A percentile compares a stretch with the other conserved stretches of the same genome.
Conservation (phyloP, 1,284 basidiomycete genomes). For the Malassezia japonica region DNA sequence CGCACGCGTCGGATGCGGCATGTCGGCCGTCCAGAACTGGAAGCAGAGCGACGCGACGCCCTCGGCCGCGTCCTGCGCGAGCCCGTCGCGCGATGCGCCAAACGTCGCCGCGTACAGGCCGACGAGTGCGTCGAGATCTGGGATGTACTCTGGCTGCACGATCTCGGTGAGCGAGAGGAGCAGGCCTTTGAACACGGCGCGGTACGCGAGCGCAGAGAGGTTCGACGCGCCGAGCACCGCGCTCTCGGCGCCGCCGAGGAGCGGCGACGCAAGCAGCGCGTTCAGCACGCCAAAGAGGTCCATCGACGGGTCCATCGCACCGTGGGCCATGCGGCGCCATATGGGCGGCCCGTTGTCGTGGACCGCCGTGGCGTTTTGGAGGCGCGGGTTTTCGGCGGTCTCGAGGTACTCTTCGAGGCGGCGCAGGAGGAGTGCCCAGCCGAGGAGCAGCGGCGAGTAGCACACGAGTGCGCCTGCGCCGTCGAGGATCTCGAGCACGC, state of each 20-base stretch:
- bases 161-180: constrained; percentile 62
- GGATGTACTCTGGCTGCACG: constrained; percentile 57
- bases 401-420: constrained; percentile 43
- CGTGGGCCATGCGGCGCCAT: constrained; percentile 46
- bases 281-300: constrained; percentile 39
- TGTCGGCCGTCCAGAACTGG: constrained; percentile 68
- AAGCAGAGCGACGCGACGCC: constrained; percentile 64
- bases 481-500: constrained; percentile 56
- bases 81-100: constrained; percentile 48
- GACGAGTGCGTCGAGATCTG: constrained; percentile 58
- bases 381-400: constrained; percentile 15
- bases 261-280: constrained; percentile 36
- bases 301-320: constrained; percentile 44
- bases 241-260: constrained; percentile 25
- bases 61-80: constrained; percentile 42
- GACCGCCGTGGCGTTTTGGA: constrained; percentile 23
- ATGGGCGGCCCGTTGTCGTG: constrained; percentile 37
- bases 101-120: constrained; percentile 72
- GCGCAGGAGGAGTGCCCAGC: constrained; percentile 65
- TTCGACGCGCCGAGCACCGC: constrained; percentile 19
- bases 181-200: constrained; percentile 68
- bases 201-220: constrained; percentile 68
- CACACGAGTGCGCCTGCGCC: constrained; percentile 54
- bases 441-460: constrained; percentile 61
- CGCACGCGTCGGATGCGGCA: constrained; percentile 53